A percentile compares a stretch with the other conserved stretches of the same genome.
Conservation (phyloP, 2,329 filamentous ascomycete species). For the Rhynchosporium agropyri region DNA sequence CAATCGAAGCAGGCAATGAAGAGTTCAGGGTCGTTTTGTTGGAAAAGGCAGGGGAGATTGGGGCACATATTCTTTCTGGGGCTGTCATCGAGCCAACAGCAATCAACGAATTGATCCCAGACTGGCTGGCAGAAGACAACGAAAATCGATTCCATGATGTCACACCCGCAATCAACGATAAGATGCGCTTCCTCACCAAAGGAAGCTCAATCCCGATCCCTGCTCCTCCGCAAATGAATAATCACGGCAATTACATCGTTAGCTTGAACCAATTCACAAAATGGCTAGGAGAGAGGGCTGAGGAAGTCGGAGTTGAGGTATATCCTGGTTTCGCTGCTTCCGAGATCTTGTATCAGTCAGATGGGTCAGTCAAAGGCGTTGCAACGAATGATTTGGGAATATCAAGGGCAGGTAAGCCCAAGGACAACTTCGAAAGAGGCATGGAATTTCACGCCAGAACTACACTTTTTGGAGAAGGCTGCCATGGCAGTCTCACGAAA, state of each 20-base stretch:
- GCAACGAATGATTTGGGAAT: conserved; percentile 95
- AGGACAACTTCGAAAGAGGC: conserved; percentile 89
- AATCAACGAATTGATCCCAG: conserved; percentile 85
- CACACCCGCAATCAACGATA: conserved; percentile 80
- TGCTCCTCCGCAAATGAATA: conserved; percentile 94
- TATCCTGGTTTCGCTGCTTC: conserved; percentile 95
- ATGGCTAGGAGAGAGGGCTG: conserved; percentile 95
- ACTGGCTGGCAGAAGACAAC: conserved; percentile 91
- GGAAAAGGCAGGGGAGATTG: conserved; percentile 94
- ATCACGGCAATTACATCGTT: conserved; percentile 96
- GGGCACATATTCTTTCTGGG: conserved; percentile 92
- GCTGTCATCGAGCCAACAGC: conserved; percentile 91
- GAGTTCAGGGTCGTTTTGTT: conserved; percentile 91
- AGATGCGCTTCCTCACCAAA: conserved; percentile 93
- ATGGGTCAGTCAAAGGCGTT: conserved; percentile 89
- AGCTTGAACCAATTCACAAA: conserved; percentile 93
- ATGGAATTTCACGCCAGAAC: conserved; percentile 97
- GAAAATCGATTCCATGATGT: conserved; percentile 83
- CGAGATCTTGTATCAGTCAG: conserved; percentile 83
- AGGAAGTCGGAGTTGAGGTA: conserved; percentile 93
- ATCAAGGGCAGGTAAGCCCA: conserved; percentile 77
- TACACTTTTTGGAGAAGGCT: conserved; percentile 92
- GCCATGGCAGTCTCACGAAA: conserved; percentile 93
- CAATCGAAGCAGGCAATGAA: conserved; percentile 91
- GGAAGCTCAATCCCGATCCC: conserved; percentile 77